Base-by-base conservation (phyloP, 768 basidiomycete species). In the Guyanaporus albipodus region DNA sequence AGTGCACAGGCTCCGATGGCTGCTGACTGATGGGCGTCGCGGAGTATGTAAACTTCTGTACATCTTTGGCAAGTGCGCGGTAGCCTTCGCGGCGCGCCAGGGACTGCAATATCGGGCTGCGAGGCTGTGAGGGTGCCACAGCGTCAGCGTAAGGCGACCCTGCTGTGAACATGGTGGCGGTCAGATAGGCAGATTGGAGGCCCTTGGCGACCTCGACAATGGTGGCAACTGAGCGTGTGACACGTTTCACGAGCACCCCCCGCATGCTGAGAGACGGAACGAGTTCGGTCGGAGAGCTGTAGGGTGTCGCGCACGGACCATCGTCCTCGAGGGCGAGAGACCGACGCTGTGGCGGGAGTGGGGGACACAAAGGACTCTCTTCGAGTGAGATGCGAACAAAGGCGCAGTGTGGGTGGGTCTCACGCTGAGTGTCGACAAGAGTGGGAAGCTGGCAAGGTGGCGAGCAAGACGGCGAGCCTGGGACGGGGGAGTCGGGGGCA, bases 131-230 rank as follows among this genome's bases (percentile, higher is more conserved):
- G 22, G 44, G 48, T 46, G 46, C 28, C 42, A 22, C 59, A 45
- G 41, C 18, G 41, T 39, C 47, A 42, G 48, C 26, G 54, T 55
- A 51, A 56, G 69, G 48, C 37, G 63, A 44, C 35, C 59, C 68
- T 44, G 73, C 70, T 23, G 73, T 62, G 60, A 77, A 78, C 59
- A 77, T 63, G 6, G 80, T 73, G 26, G 78, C 76, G 36, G 69
- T 65, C 49, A 83, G 73, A 53, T 82, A 84, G 28, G 75, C 78
- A 17, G 67, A 70, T 60, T 85, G 82, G 55, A 85, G 68, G 10
- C 74, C 74, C 48, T 73, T 73, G 7, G 80, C 83, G 0, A 77
- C 66, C 56, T 73, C 75, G 33, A 82, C 62, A 38, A 83, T 60
- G 38, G 68, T 69, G 17, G 62, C 49, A 12, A 73, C 68, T 4